Evolutionary conservation across 169 alveolate genomes (phyloP).

Genomic region (Cryptosporidium xiaoi): DNA sequence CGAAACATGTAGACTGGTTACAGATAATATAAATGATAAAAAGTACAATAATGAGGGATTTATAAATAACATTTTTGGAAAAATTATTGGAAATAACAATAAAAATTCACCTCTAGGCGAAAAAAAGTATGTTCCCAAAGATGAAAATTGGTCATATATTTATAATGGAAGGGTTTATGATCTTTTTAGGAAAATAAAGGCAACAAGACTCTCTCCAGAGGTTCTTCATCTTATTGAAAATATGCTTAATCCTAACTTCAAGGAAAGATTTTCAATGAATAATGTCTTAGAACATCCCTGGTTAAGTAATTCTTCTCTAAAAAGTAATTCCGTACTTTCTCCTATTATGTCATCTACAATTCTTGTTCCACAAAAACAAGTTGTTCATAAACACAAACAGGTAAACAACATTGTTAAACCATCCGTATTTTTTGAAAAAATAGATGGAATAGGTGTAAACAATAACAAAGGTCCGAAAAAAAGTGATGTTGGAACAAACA

Average conservation of each 20-base stretch:
- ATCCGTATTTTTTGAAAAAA: slow-evolving; percentile 14
- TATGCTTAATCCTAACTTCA: slow-evolving; percentile 46
- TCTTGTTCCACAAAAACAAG: background rate
- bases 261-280: slow-evolving; percentile 49
- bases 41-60: slow-evolving; percentile 28
- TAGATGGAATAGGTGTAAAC: background rate
- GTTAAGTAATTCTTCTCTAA: background rate
- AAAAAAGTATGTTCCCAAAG: slow-evolving; percentile 15
- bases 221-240: slow-evolving; percentile 54
- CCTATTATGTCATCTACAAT: slow-evolving; percentile 67
- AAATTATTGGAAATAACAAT: background rate
- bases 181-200: slow-evolving; percentile 39
- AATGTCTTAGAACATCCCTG: slow-evolving; percentile 61
- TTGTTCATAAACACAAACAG: background rate
- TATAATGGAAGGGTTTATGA: slow-evolving; percentile 26
- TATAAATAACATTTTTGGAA: background rate
- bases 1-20: slow-evolving; percentile 71
- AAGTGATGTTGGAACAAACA: background rate
- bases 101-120: background rate
- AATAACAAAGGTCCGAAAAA: background rate
- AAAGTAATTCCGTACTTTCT: background rate
- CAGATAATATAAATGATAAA: slow-evolving; percentile 8
- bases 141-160: slow-evolving; percentile 45
- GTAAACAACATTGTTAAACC: slow-evolving; percentile 34
- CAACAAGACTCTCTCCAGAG: slow-evolving; percentile 50